Conservation (phyloP, 306 rosid species). For the Biancaea sappan region DNA sequence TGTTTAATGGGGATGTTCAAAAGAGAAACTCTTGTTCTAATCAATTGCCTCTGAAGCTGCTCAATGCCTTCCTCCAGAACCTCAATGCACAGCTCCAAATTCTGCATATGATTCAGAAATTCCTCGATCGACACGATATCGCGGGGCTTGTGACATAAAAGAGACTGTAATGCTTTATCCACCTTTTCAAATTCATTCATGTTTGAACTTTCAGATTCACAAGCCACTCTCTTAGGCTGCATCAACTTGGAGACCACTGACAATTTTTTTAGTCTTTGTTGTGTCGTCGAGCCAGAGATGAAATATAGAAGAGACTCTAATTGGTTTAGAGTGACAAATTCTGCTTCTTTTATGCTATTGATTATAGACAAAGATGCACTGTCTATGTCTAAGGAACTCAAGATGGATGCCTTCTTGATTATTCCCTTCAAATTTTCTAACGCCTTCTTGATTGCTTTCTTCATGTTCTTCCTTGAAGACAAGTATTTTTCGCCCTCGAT, state of each 20-base stretch:
- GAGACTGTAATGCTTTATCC: constrained; percentile 23
- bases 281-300: not conserved
- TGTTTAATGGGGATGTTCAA: constrained; percentile 28
- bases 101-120: constrained; percentile 28
- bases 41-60: constrained; percentile 25
- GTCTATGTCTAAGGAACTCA: constrained; percentile 12
- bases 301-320: constrained; percentile 27
- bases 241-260: constrained; percentile 28
- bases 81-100: constrained; percentile 34
- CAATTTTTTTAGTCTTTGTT: constrained; percentile 25
- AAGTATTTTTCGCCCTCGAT: constrained; percentile 32
- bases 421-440: constrained; percentile 15
- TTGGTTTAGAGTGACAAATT: constrained; percentile 9
- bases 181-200: constrained; percentile 32
- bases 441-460: constrained; percentile 40
- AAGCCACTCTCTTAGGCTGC: constrained; percentile 32
- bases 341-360: constrained; percentile 35
- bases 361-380: constrained; percentile 17
- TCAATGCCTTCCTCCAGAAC: constrained; percentile 30
- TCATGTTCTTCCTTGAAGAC: constrained; percentile 35
- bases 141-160: constrained; percentile 17
- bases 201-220: constrained; percentile 22
- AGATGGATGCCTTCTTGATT: not conserved
- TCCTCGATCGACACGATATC: not conserved
- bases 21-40: constrained; percentile 40